Evolutionary conservation across 768 basidiomycete genomes (phyloP), one percentile per base, ranked within the genome.

Genomic region (Rhodotorula graminis): DNA sequence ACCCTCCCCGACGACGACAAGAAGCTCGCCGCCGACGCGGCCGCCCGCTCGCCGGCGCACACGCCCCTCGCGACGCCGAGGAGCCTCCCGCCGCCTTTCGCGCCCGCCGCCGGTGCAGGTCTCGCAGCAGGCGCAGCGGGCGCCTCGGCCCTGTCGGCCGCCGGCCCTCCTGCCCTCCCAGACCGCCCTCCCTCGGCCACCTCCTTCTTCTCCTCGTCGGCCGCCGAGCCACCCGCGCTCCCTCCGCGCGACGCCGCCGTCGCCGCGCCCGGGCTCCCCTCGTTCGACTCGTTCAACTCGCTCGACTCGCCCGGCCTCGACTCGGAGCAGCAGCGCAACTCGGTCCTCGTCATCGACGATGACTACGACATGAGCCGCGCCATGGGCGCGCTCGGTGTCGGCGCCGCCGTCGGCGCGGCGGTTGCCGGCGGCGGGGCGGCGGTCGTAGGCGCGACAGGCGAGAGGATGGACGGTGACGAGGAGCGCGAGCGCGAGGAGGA

Each of bases 101-200:
- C 27, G 50, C 50, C 40, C 31, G 21, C 31, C 49, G 31, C 49
- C 61, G 18, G 47, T 47, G 15, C 29, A 21, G 21, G 49, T 21
- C n/a, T n/a, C n/a, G n/a, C n/a, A n/a, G 49, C 49, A 12, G 9
- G 19, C 58, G 58, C 2, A 8, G 19, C 23, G 27, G 21, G 37
- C 37, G 37, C 50, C 19, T 33, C 16, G 16, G 56, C 14, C 33
- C 31, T 37, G 4, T 50, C 49, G 11, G 33, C 65, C 25, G 33
- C 65, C 25, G 57, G 47, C 0, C 58, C 50, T 7, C 44, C 71
- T 27, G 49, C 71, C 40, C 47, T 72, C 52, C 52, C 71, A 33
- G 27, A 49, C 33, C 21, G 52, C 29, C 50, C 69, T 25, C 29
- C 46, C 42, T 21, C 61, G 29, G 0, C 53, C 61, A 10, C 61